Evolutionary conservation across 139 green algal species (phyloP).

Genomic region (Picochlorum sp.): DNA sequence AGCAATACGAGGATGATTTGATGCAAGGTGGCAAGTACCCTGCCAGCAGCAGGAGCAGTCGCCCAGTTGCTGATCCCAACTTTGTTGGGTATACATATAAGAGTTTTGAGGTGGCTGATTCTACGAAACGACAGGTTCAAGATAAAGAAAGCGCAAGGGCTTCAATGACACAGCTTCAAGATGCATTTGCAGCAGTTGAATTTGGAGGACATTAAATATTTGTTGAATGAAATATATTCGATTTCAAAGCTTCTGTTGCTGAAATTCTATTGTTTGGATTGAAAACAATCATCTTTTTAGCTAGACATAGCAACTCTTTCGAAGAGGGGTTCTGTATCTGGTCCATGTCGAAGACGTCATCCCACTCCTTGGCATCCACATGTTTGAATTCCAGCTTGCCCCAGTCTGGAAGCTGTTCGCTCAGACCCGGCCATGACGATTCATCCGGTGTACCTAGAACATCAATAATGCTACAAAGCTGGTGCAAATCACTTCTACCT

Average conservation of each 20-base stretch:
- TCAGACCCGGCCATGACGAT: conserved; percentile 46
- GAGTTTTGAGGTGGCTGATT: conserved; percentile 63
- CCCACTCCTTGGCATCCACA: background rate
- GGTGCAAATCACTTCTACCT: conserved; percentile 82
- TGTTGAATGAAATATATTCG: background rate
- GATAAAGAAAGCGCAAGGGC: conserved; percentile 10
- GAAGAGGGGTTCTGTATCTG: background rate
- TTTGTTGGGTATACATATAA: conserved; percentile 99
- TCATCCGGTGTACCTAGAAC: conserved; percentile 44
- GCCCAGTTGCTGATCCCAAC: conserved; percentile 65
- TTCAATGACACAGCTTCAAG: conserved; percentile 17
- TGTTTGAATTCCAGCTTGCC: conserved; percentile 40
- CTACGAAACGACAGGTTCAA: conserved; percentile 13
- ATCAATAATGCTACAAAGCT: conserved; percentile 74
- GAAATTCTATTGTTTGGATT: too few relatives aligned
- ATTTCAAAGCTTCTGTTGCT: background rate
- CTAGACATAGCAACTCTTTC: background rate
- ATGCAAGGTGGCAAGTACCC: background rate
- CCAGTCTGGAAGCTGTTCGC: conserved; percentile 52
- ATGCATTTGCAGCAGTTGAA: conserved; percentile 16
- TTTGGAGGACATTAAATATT: conserved; percentile 5
- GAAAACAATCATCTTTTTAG: background rate
- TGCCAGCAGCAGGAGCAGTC: conserved; percentile 7
- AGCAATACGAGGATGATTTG: conserved; percentile 87
- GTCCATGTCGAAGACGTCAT: conserved; percentile 18